Percentiles rank a stretch among this genome's conserved stretches.
Conservation (phyloP, 2,329 filamentous ascomycete genomes). For the Atkinsonella texensis region DNA sequence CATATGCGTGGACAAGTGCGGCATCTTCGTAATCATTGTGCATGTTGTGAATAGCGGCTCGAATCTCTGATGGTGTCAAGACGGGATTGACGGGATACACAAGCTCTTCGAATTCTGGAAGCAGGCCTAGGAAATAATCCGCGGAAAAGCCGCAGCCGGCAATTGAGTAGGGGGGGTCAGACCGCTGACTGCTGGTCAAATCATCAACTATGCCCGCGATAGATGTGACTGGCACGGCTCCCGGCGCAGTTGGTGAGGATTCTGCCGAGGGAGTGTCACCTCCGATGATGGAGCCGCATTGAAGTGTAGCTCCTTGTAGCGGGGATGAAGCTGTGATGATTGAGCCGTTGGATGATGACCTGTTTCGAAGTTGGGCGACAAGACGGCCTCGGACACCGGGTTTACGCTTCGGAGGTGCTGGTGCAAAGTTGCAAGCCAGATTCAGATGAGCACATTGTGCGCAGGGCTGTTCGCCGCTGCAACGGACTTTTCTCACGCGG, state of each 20-base stretch:
- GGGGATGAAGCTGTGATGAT: constrained; percentile 2
- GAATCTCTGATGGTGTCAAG: constrained; percentile 19
- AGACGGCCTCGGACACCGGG: constrained; percentile 22
- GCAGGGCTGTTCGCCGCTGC: constrained; percentile 22
- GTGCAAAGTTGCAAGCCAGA: constrained; percentile 22
- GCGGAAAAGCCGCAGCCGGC: constrained; percentile 12
- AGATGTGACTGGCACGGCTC: constrained; percentile 10
- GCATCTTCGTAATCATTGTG: constrained; percentile 20
- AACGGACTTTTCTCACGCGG: constrained; percentile 26
- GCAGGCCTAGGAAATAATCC: constrained; percentile 21
- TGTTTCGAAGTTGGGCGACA: constrained; percentile 23
- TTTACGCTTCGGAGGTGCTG: constrained; percentile 20
- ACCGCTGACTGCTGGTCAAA: constrained; percentile 1
- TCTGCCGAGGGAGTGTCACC: constrained; percentile 8
- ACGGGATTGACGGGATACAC: constrained; percentile 27
- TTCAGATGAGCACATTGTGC: constrained; percentile 24
- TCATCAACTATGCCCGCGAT: constrained; percentile 16
- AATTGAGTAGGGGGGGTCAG: constrained; percentile 2
- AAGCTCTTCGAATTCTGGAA: constrained; percentile 22
- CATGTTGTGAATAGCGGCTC: constrained; percentile 20
- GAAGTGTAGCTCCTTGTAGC: background rate
- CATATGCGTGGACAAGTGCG: constrained; percentile 24
- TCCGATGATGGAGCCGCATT: constrained; percentile 1
- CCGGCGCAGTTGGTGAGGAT: constrained; percentile 3
- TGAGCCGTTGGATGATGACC: constrained; percentile 4